A percentile compares a stretch with the other conserved stretches of the same genome.
Conservation (phyloP, 2,329 filamentous ascomycete genomes). For the Aureobasidium vineae region DNA sequence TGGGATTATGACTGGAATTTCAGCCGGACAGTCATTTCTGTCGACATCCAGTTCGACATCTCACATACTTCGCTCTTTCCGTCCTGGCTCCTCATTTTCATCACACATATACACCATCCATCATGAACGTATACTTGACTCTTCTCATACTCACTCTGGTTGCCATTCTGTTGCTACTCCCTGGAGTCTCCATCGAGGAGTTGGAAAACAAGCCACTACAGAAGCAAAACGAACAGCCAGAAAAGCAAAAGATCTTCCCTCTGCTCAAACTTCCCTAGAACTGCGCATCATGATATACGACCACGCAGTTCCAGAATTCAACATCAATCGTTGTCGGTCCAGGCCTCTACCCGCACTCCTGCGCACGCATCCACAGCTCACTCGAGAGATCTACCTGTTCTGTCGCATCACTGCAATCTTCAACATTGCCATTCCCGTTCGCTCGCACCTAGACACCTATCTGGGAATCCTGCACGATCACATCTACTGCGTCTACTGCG, state of each 20-base stretch:
- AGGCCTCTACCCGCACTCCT: neutral
- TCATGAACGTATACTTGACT: neutral
- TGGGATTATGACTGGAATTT: neutral
- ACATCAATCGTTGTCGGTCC: neutral
- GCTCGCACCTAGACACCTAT: neutral
- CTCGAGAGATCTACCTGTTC: neutral
- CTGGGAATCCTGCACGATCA: no score
- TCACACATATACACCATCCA: neutral
- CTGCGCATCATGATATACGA: neutral
- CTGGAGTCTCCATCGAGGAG: no score
- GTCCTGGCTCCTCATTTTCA: neutral
- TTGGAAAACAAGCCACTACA: no score
- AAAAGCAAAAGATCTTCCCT: neutral
- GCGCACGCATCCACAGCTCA: neutral
- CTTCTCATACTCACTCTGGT: no score
- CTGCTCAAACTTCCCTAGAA: neutral
- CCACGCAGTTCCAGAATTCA: neutral
- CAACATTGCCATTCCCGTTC: neutral
- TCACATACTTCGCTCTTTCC: no score
- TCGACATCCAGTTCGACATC: neutral
- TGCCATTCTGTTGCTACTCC: no score
- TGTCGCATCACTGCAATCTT: neutral
- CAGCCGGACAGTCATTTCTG: neutral
- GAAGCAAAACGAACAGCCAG: no score
- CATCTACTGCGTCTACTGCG: no score